phyloP scores from a whole-genome alignment of 805 yeast genomes.

The Yarrowia porcina region DNA sequence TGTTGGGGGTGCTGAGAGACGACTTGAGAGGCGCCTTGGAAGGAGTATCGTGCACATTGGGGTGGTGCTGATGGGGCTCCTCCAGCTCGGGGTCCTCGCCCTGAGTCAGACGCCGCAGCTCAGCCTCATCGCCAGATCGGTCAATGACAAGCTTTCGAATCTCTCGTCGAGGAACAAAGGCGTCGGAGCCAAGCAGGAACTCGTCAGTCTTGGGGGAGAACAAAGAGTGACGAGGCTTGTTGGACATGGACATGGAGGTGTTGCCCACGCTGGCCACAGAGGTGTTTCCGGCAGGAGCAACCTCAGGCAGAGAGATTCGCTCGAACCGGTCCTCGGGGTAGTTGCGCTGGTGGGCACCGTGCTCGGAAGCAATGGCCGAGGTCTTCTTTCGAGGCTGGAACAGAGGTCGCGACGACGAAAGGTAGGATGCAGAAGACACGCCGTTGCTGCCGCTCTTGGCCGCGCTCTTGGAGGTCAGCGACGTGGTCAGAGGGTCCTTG shows the following conservation, averaged over 20 bases:
- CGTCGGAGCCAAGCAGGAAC: constrained; percentile 66
- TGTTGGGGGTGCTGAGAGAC: constrained; percentile 13
- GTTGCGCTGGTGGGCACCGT: constrained; percentile 4
- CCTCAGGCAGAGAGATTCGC: constrained; percentile 9
- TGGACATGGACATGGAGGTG: background rate
- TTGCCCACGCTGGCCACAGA: background rate
- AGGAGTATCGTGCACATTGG: background rate
- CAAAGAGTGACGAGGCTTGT: constrained; percentile 31
- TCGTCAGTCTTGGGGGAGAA: constrained; percentile 55
- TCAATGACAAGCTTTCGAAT: constrained; percentile 56
- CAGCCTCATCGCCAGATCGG: constrained; percentile 37
- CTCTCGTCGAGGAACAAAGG: constrained; percentile 61
- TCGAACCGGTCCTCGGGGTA: constrained; percentile 21
- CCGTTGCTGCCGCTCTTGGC: constrained; percentile 57
- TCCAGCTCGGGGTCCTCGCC: constrained; percentile 27
- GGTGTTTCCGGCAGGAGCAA: constrained; percentile 10
- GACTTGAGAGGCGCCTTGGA: constrained; percentile 21
- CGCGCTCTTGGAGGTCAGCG: constrained; percentile 40
- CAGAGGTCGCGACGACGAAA: constrained; percentile 58
- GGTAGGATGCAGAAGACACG: constrained; percentile 57
- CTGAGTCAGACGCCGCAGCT: constrained; percentile 6
- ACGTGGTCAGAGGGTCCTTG: constrained; percentile 47
- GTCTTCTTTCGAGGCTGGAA: constrained; percentile 36
- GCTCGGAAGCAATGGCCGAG: constrained; percentile 16
- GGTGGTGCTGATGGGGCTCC: constrained; percentile 25